Percentiles rank a stretch among this genome's conserved stretches.
phyloP scores from a whole-genome alignment of 164 flowering plant genomes.

The Aristolochia contorta region DNA sequence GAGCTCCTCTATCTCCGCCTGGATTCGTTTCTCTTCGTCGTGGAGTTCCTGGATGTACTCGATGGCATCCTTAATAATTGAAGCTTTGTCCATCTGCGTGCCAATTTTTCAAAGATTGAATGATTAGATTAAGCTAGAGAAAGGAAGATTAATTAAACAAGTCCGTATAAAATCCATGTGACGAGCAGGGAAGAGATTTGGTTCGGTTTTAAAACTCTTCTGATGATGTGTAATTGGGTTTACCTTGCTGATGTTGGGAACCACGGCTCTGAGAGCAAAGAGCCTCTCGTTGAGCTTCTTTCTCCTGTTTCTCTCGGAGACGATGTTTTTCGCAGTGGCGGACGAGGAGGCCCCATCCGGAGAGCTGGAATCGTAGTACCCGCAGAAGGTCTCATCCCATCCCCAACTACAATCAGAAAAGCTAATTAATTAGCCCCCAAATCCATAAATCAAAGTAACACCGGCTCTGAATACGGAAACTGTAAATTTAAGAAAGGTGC shows the following conservation, averaged over 20 bases:
- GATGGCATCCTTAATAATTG: constrained; percentile 74
- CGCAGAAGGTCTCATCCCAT: constrained; percentile 48
- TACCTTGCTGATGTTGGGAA: constrained; percentile 87
- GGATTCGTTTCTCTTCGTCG: constrained; percentile 45
- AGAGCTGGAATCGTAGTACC: constrained; percentile 73
- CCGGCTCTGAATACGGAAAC: background rate
- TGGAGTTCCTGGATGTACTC: constrained; percentile 67
- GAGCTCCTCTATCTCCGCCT: constrained; percentile 43
- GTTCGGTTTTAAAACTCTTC: too few relatives aligned
- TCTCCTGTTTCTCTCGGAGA: constrained; percentile 79
- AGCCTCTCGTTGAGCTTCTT: constrained; percentile 75
- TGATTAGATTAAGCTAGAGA: too few relatives aligned
- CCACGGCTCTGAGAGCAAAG: constrained; percentile 76
- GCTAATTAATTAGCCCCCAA: background rate
- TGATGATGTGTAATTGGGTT: background rate
- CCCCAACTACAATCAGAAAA: constrained; percentile 22
- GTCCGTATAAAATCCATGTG: too few relatives aligned
- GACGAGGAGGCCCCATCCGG: constrained; percentile 63
- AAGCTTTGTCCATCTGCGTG: constrained; percentile 78
- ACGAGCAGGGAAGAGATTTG: too few relatives aligned
- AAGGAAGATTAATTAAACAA: too few relatives aligned
- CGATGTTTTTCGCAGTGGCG: constrained; percentile 50
- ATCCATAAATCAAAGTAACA: background rate
- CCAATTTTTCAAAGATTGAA: background rate
- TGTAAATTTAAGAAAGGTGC: background rate